A percentile compares a stretch with the other conserved stretches of the same genome.
Evolutionary conservation across 169 alveolate species (phyloP).

Genomic region (Eimeria mitis): DNA sequence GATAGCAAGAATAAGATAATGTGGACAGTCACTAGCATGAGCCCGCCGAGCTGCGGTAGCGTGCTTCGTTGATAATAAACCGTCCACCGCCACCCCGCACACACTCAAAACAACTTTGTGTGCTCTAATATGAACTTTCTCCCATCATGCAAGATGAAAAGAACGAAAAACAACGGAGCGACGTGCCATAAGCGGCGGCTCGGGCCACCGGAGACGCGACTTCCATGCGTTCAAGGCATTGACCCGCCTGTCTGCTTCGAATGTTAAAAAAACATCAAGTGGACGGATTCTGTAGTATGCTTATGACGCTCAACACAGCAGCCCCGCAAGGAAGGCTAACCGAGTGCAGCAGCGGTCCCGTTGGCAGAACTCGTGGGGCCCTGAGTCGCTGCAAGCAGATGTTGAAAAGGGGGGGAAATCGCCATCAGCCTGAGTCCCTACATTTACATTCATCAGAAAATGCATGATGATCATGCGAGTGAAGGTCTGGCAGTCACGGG

Average conservation of each 20-base stretch:
- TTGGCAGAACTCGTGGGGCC: slow-evolving; percentile 22
- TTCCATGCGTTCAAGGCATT: not conserved
- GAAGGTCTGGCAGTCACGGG: not conserved
- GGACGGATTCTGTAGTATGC: no score
- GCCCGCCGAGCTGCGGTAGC: not conserved
- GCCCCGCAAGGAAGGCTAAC: not conserved
- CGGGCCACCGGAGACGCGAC: not conserved
- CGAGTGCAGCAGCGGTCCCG: not conserved
- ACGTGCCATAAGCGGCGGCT: not conserved
- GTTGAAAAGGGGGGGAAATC: not conserved
- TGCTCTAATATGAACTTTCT: not conserved
- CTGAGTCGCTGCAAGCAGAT: not conserved
- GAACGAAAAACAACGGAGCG: not conserved
- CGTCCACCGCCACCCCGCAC: not conserved
- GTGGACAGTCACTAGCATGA: not conserved
- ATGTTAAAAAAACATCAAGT: not conserved
- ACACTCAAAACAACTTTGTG: not conserved
- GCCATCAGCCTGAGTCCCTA: not conserved
- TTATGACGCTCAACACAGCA: not conserved
- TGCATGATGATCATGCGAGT: not conserved
- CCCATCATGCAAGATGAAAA: not conserved
- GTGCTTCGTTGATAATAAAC: not conserved
- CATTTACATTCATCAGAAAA: not conserved
- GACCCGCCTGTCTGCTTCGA: not conserved
- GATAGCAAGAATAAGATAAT: not conserved